These are phyloP conservation scores for Haplosporangium gracile DNA, from an alignment of 192 early-diverging fungal species.

Conservation along the genomic window DNA sequence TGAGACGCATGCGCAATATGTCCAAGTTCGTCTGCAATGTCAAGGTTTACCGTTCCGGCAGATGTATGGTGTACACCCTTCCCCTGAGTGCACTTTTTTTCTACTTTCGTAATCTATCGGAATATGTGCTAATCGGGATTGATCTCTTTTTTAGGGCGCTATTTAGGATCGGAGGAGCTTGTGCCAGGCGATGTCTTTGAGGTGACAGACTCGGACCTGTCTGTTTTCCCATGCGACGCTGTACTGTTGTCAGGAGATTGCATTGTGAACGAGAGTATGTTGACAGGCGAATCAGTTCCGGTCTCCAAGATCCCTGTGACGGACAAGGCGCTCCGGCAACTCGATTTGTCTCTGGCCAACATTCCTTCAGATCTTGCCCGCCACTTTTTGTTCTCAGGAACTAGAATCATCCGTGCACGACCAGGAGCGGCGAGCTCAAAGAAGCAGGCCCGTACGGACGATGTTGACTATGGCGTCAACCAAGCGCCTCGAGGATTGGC, in stretches of 20 bases:
- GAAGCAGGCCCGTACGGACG: slow-evolving; percentile 53
- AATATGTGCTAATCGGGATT: neutral
- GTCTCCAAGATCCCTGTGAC: slow-evolving; percentile 91
- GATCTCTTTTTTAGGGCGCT: slow-evolving; percentile 46
- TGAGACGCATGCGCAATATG: slow-evolving; percentile 84
- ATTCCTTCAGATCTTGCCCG: slow-evolving; percentile 82
- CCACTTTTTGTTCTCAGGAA: slow-evolving; percentile 94
- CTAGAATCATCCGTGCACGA: slow-evolving; percentile 92
- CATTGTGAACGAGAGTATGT: slow-evolving; percentile 98
- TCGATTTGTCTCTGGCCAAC: slow-evolving; percentile 81
- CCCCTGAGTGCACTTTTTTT: slow-evolving; percentile 9
- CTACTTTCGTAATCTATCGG: slow-evolving; percentile 43
- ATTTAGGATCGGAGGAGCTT: slow-evolving; percentile 75
- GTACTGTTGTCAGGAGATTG: slow-evolving; percentile 93
- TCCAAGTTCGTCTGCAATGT: slow-evolving; percentile 87
- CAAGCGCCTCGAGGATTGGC: slow-evolving; percentile 66
- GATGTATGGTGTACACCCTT: slow-evolving; percentile 64
- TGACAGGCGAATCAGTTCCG: slow-evolving; percentile 97
- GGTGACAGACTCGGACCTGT: slow-evolving; percentile 69
- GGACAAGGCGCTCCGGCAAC: slow-evolving; percentile 67
- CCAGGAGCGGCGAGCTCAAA: slow-evolving; percentile 42
- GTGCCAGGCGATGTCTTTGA: slow-evolving; percentile 97
- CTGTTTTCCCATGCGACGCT: slow-evolving; percentile 91
- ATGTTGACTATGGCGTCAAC: slow-evolving; percentile 29
- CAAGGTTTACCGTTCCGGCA: slow-evolving; percentile 72